Evolutionary conservation across 441 rosid species (phyloP).

Genomic region (Gossypium schwendimanii): DNA sequence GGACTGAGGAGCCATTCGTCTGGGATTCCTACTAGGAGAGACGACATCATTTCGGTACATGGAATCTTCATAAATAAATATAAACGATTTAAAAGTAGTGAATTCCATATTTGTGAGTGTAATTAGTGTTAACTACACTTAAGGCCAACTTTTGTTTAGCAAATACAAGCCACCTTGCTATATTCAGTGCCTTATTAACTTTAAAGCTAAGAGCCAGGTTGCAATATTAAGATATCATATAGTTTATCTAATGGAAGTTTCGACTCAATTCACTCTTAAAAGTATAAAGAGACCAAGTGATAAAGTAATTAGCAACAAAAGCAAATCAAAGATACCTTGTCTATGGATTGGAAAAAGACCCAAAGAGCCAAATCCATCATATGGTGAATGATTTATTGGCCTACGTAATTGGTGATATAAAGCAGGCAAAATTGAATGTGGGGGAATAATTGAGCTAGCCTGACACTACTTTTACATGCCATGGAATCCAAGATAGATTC

Average conservation of each 20-base stretch:
- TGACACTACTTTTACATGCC: background rate
- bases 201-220: background rate
- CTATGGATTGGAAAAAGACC: background rate
- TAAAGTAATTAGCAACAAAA: too few species aligned
- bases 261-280: background rate
- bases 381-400: conserved; percentile 1
- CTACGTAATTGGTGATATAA: background rate
- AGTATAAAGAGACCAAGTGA: background rate
- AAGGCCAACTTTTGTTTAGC: background rate
- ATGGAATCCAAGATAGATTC: conserved; percentile 30
- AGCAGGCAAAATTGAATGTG: background rate
- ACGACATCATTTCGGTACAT: background rate
- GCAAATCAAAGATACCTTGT: background rate
- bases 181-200: conserved; percentile 8
- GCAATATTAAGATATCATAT: background rate
- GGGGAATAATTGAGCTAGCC: conserved; percentile 1
- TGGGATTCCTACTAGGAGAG: conserved; percentile 29
- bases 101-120: background rate
- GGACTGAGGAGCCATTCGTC: conserved; percentile 46
- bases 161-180: background rate
- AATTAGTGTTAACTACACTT: background rate
- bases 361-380: background rate
- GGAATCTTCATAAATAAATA: background rate
- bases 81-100: background rate
- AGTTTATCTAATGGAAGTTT: conserved; percentile 8